Evolutionary conservation across 2,329 filamentous ascomycete genomes (phyloP).

Genomic region (Cadophora luteo-olivacea): DNA sequence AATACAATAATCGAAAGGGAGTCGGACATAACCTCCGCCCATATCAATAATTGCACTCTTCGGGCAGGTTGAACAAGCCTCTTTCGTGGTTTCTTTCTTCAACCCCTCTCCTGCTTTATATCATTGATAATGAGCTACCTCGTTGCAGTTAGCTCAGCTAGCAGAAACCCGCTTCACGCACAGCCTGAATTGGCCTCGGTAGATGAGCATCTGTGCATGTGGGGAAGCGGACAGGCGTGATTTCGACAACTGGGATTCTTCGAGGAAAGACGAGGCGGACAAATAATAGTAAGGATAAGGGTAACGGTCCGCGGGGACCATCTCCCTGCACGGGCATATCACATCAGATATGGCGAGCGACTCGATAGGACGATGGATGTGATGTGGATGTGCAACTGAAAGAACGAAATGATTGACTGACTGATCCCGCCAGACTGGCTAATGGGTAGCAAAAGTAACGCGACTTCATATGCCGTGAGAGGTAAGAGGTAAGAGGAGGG

Average conservation of each 20-base stretch:
- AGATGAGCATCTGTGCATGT: conserved; percentile 13
- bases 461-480: background rate
- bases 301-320: conserved; percentile 9
- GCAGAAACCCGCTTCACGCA: background rate
- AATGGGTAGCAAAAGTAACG: background rate
- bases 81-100: background rate
- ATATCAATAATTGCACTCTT: background rate
- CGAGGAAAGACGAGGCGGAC: conserved; percentile 9
- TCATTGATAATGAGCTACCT: background rate
- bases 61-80: background rate
- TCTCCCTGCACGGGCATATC: conserved; percentile 16
- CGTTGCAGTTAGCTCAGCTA: background rate
- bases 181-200: conserved; percentile 13
- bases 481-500: background rate
- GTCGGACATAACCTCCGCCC: conserved; percentile 5
- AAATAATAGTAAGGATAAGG: background rate
- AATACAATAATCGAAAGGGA: background rate
- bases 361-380: background rate
- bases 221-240: background rate
- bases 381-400: background rate
- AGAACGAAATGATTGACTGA: background rate
- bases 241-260: background rate
- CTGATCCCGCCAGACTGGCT: background rate
- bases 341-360: conserved; percentile 6
- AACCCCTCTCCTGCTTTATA: conserved; percentile 7